Conservation (phyloP, 495 filamentous ascomycete genomes). For the Penicillium argentinense region DNA sequence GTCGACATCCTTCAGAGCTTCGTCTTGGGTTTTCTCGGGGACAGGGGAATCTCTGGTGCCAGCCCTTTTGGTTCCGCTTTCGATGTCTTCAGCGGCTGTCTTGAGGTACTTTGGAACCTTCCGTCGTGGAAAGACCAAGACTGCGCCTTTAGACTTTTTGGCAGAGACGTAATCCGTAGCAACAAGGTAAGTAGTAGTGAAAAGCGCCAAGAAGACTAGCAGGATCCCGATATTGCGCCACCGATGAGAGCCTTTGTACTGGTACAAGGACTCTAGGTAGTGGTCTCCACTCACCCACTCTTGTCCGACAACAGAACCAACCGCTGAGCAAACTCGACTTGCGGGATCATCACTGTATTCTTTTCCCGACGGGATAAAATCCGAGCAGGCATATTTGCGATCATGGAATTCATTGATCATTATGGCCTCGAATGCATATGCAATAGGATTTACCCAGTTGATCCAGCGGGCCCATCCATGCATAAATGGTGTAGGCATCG, state of each 20-base stretch:
- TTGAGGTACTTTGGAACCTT: conserved; percentile 20
- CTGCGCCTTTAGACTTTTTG: conserved; percentile 6
- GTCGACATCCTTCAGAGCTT: no score
- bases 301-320: conserved; percentile 8
- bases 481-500: conserved; percentile 71
- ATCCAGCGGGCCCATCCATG: conserved; percentile 82
- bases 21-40: no score
- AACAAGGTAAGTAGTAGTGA: conserved; percentile 9
- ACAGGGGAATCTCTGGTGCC: no score
- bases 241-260: conserved; percentile 5
- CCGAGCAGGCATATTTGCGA: not conserved
- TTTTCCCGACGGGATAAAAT: conserved; percentile 1
- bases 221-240: conserved; percentile 21
- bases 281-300: conserved; percentile 9
- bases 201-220: conserved; percentile 3
- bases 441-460: conserved; percentile 80
- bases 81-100: conserved; percentile 19
- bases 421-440: conserved; percentile 79
- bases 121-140: conserved; percentile 6
- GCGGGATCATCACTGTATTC: not conserved
- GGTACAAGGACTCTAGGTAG: conserved; percentile 12
- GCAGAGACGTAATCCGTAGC: conserved; percentile 5
- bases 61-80: conserved; percentile 6
- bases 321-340: not conserved
- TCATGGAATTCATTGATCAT: conserved; percentile 73